Base-by-base conservation (phyloP, 2,329 filamentous ascomycete genomes). In the Fusarium sp. region DNA sequence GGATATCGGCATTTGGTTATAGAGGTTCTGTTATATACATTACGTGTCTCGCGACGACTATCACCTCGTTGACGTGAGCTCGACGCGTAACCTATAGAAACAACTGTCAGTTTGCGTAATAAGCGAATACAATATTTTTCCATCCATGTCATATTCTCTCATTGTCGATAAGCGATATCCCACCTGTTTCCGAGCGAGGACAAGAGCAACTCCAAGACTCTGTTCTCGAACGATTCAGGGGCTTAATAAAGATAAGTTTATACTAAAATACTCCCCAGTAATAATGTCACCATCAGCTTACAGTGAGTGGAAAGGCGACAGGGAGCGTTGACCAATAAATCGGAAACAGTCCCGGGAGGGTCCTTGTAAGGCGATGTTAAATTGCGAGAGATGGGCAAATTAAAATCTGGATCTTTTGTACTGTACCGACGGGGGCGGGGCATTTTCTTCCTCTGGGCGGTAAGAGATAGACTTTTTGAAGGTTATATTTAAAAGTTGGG, bases 141-240 rank as follows among this genome's bases (percentile, higher is more conserved):
- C 7, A 70, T 49, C 53, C 35, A 48, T 64, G 53, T 17, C 42
- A 20, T 27, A 20, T 50, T 42, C 42, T 53, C 64, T 11, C 27
- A 37, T 30, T 46, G 35, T 40, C 60, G 68, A 70, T 69, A 70
- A 70, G 67, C 67, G 68, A 69, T 46, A 50, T 62, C 41, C 32
- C 27, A 37, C 27, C 33, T 26, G 18, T 14, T 2, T 17, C 20
- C 11, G n/a, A 42, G n/a, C 13, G 35, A 60, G 41, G 32, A 42
- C 13, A 23, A 32, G 23, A 23, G 23, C n/a, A 11, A 9, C 23
- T 15, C 48, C n/a, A 53, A 27, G 32, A 56, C 26, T 50, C 18
- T 30, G 42, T 26, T 52, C 48, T 66, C 37, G 32, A 45, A 41
- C 18, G 30, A 32, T 54, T 67, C 42, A 64, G 64, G 58, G 53